Base-by-base conservation (phyloP, 2,329 filamentous ascomycete species). In the Xylaria sp. region DNA sequence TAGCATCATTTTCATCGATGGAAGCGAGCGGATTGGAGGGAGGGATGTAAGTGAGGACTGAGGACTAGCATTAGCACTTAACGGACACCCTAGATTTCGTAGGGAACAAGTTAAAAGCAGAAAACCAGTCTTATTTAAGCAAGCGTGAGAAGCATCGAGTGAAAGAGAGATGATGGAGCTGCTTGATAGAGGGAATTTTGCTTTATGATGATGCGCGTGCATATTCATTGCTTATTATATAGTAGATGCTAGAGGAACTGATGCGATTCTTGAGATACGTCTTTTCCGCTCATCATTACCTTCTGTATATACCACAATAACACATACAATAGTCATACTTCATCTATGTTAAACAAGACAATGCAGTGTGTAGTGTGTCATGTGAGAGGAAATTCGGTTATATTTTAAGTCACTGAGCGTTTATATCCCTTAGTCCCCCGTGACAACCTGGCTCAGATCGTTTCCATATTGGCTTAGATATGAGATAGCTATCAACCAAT, bases 281-380 rank as follows among this genome's bases (percentile, higher is more conserved):
- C 12, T 39, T 56, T 56, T 37, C 34, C 28, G 10, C 8, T 12
- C n/a, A 18, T 20, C 31, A 18, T 46, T 3, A 44, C 23, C 37
- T 28, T 13, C 20, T 58, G 39, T 58, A 58, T 46, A 58, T 58
- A 58, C 9, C 39, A 46, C 39, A n/a, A 58, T 44, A 46, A 31
- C 39, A 58, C 23, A 58, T 58, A 28, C 28, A 28, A 28, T 28
- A 37, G 34, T 37, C 34, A 37, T 37, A 46, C 15, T 31, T 31
- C 7, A 13, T 12, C 28, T 56, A 39, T 39, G 39, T 20, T 15
- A 31, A 46, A n/a, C 15, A 46, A 18, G 15, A 0, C 41, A 20
- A 46, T 18, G 15, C 28, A 54, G 15, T 15, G 28, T 18, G 13
- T 46, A 54, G 15, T 15, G 28, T 18, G 13, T 46, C 8, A 46